Conservation (phyloP, 257 asterid species). For the Solanum chmielewskii region DNA sequence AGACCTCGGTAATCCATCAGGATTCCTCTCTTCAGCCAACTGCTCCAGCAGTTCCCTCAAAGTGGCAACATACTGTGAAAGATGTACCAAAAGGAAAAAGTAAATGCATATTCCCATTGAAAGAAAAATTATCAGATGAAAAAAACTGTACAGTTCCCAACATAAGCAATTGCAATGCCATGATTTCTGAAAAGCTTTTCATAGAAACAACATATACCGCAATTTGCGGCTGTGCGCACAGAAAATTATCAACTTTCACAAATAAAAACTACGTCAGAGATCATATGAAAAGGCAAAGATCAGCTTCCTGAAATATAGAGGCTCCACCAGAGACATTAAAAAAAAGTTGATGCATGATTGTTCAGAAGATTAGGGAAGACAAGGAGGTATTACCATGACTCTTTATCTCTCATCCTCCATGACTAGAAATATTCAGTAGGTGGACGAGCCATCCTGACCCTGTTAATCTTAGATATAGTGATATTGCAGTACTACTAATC, state of each 20-base stretch:
- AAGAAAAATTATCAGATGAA: not conserved
- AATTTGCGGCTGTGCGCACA: not conserved
- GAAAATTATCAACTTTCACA: not conserved
- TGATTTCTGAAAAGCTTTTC: not conserved
- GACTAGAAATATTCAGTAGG: not conserved
- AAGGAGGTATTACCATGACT: not conserved
- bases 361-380: not conserved
- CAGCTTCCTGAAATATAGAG: not conserved
- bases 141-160: not conserved
- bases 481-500: not conserved
- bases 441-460: not conserved
- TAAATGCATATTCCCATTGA: not conserved
- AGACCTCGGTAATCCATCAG: conserved; percentile 79
- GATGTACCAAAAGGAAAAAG: not conserved
- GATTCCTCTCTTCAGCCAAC: conserved; percentile 64
- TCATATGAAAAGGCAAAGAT: not conserved
- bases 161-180: not conserved
- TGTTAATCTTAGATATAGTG: not conserved
- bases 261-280: not conserved
- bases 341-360: not conserved
- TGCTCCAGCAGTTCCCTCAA: conserved; percentile 81
- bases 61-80: conserved; percentile 66
- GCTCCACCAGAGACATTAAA: not conserved
- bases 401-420: not conserved
- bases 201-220: not conserved